phyloP scores from a whole-genome alignment of 441 rosid genomes.

The Sinapis alba region DNA sequence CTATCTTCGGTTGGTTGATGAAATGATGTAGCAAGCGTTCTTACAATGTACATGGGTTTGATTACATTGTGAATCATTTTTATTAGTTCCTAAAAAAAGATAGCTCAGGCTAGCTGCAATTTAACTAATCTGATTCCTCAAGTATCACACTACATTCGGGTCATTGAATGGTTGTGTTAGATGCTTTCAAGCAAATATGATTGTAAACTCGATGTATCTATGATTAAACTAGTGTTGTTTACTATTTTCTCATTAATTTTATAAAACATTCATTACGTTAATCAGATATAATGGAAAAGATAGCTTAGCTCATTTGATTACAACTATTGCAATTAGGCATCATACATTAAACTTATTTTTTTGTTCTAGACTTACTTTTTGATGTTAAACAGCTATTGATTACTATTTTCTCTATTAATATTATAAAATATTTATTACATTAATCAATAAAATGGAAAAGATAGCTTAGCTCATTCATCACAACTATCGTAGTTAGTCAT shows the following conservation, averaged over 20 bases:
- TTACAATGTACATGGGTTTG: neutral
- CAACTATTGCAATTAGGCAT: neutral
- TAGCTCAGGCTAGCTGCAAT: constrained; percentile 12
- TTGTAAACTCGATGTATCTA: neutral
- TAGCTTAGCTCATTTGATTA: neutral
- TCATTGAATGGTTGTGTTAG: neutral
- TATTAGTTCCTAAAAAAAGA: constrained; percentile 9
- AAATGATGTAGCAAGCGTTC: neutral
- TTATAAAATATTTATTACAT: neutral
- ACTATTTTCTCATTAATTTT: neutral
- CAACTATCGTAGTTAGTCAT: neutral
- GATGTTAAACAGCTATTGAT: neutral
- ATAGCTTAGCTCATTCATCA: neutral
- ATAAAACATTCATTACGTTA: neutral
- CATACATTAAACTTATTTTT: neutral
- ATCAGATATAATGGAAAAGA: neutral
- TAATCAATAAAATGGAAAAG: neutral
- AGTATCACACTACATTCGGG: neutral
- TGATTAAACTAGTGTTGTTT: neutral
- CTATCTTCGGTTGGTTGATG: neutral
- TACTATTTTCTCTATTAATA: neutral
- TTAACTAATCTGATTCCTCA: neutral
- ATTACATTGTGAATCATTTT: neutral
- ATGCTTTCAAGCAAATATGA: neutral
- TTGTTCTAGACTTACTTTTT: too few species aligned